These are phyloP conservation scores for Delonix regia DNA, from an alignment of 306 rosid genomes.

Conservation along the genomic window DNA sequence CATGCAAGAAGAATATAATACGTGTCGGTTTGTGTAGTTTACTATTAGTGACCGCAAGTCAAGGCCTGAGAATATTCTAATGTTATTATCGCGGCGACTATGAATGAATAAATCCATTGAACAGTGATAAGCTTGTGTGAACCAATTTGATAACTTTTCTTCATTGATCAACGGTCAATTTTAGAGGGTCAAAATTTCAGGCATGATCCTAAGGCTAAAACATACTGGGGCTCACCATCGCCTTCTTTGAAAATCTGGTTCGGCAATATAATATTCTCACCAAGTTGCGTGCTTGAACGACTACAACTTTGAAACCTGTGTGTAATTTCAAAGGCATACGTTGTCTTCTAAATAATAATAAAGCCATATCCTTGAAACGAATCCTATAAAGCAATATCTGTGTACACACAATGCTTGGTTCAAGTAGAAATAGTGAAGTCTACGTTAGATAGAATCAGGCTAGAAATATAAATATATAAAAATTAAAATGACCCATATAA, in stretches of 20 bases:
- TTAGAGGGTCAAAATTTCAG: slow-evolving; percentile 11
- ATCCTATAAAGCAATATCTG: background rate
- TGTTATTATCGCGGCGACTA: slow-evolving; percentile 4
- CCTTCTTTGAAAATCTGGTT: slow-evolving; percentile 3
- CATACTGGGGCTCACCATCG: slow-evolving; percentile 31
- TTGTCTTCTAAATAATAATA: background rate
- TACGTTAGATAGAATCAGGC: too few relatives aligned
- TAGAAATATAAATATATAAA: too few relatives aligned
- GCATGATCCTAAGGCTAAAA: background rate
- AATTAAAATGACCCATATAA: too few relatives aligned
- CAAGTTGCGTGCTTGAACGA: background rate
- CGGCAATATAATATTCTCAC: background rate
- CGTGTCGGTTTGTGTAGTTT: background rate
- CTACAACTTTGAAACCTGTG: background rate
- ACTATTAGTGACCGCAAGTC: background rate
- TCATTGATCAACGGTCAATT: background rate
- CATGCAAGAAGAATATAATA: background rate
- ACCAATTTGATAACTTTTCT: slow-evolving; percentile 12
- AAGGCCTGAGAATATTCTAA: slow-evolving; percentile 25
- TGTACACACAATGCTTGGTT: too few relatives aligned
- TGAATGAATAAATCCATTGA: background rate
- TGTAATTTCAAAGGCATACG: background rate
- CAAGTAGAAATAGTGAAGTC: too few relatives aligned
- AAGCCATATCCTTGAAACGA: background rate
- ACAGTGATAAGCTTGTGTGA: background rate